Percentiles rank a stretch among this genome's conserved stretches.
phyloP scores from a whole-genome alignment of 768 basidiomycete genomes.

The Candolleomyces efflorescens region DNA sequence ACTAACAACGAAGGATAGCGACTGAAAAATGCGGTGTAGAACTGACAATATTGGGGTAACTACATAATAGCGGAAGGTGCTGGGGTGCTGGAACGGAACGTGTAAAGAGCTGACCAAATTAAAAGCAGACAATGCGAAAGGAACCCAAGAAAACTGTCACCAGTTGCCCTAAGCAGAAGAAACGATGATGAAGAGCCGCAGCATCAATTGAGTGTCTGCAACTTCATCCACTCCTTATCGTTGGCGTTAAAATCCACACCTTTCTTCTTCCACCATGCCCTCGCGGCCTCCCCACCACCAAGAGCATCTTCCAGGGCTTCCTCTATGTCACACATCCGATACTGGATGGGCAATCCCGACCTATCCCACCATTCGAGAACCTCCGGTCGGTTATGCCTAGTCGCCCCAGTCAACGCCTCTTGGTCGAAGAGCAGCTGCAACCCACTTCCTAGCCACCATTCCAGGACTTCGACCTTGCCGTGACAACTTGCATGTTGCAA shows the following conservation, averaged over 20 bases:
- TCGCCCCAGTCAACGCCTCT: constrained; percentile 76
- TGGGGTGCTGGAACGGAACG: not conserved
- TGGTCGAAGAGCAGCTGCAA: constrained; percentile 76
- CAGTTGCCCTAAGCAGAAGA: constrained; percentile 1
- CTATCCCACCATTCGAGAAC: constrained; percentile 89
- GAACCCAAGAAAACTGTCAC: constrained; percentile 9
- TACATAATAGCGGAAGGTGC: too few species aligned
- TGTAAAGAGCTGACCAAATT: not conserved
- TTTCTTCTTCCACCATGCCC: constrained; percentile 78
- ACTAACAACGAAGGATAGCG: too few species aligned
- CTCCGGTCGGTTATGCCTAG: constrained; percentile 74
- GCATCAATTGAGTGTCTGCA: constrained; percentile 66
- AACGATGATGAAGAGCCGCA: not conserved
- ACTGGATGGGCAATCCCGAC: constrained; percentile 74
- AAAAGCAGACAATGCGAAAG: constrained; percentile 9
- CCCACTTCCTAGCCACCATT: constrained; percentile 83
- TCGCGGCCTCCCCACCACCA: constrained; percentile 69
- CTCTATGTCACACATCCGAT: constrained; percentile 88
- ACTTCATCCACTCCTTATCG: constrained; percentile 86
- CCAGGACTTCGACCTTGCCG: constrained; percentile 73
- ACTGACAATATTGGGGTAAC: too few species aligned
- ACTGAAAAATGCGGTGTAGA: too few species aligned
- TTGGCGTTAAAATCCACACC: constrained; percentile 82
- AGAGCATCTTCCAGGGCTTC: constrained; percentile 88
- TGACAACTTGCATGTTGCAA: constrained; percentile 76